Evolutionary conservation across 2,329 filamentous ascomycete species (phyloP).

Genomic region (Elsinoe australis): DNA sequence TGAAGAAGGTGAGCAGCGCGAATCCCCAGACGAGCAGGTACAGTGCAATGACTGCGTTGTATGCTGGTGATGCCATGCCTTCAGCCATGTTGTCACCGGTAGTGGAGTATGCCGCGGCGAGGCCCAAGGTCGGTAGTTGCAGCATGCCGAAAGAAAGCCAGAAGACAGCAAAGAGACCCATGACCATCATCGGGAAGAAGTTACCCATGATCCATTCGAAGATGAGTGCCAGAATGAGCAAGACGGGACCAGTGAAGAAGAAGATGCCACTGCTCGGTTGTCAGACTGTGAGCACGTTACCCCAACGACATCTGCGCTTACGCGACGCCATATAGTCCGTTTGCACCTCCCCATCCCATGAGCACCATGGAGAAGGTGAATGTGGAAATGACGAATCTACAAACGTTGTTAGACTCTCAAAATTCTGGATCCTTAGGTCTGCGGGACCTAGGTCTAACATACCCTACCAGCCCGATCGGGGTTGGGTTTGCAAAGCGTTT

Average conservation of each 20-base stretch:
- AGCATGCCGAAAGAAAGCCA: conserved; percentile 48
- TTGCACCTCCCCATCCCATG: conserved; percentile 36
- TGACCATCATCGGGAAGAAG: conserved; percentile 47
- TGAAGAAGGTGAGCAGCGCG: conserved; percentile 44
- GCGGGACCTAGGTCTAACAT: neutral
- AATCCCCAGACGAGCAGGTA: conserved; percentile 49
- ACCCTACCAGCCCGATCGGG: conserved; percentile 26
- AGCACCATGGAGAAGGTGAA: conserved; percentile 36
- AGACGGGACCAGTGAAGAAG: conserved; percentile 42
- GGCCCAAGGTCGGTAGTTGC: conserved; percentile 43
- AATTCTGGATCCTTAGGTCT: neutral
- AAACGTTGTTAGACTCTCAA: neutral
- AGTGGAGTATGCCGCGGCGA: conserved; percentile 39
- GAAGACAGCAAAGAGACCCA: conserved; percentile 47
- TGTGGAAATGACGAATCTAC: conserved; percentile 34
- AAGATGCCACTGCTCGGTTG: conserved; percentile 29
- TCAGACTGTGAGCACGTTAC: neutral
- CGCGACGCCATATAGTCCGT: conserved; percentile 31
- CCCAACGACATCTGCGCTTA: neutral
- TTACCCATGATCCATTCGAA: conserved; percentile 49
- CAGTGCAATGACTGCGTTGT: conserved; percentile 43
- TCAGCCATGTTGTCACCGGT: conserved; percentile 37
- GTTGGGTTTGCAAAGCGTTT: conserved; percentile 27
- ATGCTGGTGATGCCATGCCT: conserved; percentile 38
- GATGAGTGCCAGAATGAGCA: conserved; percentile 42